These are phyloP conservation scores for Macaranga tanarius DNA, from an alignment of 441 rosid species.

Conservation along the genomic window DNA sequence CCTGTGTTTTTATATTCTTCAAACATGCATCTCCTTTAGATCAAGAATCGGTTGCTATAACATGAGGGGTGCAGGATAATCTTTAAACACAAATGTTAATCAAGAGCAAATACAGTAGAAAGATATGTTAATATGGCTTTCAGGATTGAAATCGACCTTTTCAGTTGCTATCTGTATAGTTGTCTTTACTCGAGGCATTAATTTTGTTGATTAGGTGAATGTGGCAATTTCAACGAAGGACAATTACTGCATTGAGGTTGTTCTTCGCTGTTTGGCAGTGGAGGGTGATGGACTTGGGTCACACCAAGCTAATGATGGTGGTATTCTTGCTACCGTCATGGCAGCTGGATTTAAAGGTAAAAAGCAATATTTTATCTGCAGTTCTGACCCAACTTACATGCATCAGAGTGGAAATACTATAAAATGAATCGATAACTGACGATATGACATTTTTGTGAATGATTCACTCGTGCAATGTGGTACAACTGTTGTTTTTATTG, in stretches of 20 bases:
- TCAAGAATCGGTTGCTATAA: background rate
- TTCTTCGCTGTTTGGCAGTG: conserved; percentile 85
- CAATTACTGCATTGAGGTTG: conserved; percentile 79
- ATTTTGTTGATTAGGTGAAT: conserved; percentile 58
- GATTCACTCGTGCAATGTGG: background rate
- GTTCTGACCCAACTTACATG: conserved; percentile 18
- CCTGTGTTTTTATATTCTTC: background rate
- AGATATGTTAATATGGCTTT: background rate
- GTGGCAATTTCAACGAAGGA: conserved; percentile 73
- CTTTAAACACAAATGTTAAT: background rate
- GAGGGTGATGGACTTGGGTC: conserved; percentile 90
- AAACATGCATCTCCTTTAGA: background rate
- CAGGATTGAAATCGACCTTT: background rate
- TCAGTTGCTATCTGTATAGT: background rate
- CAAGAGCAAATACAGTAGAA: background rate
- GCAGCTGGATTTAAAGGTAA: conserved; percentile 97
- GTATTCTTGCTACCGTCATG: conserved; percentile 73
- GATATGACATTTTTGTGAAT: background rate
- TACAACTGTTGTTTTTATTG: background rate
- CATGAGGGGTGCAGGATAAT: background rate
- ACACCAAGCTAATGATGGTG: conserved; percentile 65
- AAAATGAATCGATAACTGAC: background rate
- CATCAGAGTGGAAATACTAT: conserved; percentile 9
- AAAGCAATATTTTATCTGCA: conserved; percentile 23
- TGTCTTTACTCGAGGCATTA: conserved; percentile 22